These are phyloP conservation scores for Alisma plantagoaquatica DNA, from an alignment of 106 monocot species.

Conservation along the genomic window DNA sequence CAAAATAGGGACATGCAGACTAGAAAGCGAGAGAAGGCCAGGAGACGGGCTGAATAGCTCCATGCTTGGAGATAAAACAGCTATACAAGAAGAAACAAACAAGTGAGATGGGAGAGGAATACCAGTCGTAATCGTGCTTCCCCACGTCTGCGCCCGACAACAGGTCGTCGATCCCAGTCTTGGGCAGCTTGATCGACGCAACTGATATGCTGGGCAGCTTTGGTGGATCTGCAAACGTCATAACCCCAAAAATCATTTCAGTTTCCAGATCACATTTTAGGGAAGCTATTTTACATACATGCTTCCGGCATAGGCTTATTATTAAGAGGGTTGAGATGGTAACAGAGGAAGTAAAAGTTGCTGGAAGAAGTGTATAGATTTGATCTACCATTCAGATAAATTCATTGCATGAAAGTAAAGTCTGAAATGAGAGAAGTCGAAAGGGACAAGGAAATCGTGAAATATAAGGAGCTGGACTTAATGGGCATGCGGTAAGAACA, in stretches of 20 bases:
- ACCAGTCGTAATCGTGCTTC: constrained; percentile 24
- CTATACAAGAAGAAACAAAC: not conserved
- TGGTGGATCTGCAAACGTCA: not conserved
- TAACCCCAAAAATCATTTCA: not conserved
- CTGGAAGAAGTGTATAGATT: not conserved
- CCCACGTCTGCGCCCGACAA: constrained; percentile 7
- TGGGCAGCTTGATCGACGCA: not conserved
- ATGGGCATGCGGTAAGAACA: too few relatives aligned
- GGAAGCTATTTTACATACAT: too few relatives aligned
- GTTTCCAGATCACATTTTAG: not conserved
- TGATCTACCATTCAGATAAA: not conserved
- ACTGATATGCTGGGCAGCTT: constrained; percentile 7
- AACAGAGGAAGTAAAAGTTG: not conserved
- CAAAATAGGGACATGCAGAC: too few relatives aligned
- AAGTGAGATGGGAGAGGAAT: not conserved
- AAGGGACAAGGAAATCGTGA: too few relatives aligned
- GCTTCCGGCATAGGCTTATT: too few relatives aligned
- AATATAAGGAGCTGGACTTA: too few relatives aligned
- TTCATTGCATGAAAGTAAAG: not conserved
- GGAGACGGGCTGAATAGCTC: too few relatives aligned
- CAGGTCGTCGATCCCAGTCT: constrained; percentile 8
- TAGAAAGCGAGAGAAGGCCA: too few relatives aligned
- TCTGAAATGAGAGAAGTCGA: too few relatives aligned
- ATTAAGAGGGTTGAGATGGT: not conserved
- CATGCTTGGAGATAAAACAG: too few relatives aligned